Conservation (phyloP, 345 rosid species). For the Anacardium occidentale region DNA sequence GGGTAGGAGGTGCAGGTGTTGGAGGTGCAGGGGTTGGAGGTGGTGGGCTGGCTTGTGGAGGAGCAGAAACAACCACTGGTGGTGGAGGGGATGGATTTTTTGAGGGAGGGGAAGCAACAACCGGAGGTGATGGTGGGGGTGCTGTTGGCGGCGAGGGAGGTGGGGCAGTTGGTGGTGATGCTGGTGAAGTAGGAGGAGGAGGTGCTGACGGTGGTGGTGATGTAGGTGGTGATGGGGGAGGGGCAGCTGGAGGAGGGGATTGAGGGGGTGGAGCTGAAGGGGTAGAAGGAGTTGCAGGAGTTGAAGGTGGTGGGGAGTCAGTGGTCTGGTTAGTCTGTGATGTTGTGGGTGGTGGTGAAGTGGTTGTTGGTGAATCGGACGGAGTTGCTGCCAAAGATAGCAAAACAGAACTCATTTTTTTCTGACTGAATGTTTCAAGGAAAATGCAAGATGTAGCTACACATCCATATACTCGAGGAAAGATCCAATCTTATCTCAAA, state of each 20-base stretch:
- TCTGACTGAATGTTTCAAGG: constrained; percentile 7
- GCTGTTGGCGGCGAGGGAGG: constrained; percentile 41
- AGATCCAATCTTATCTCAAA: constrained; percentile 11
- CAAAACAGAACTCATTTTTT: constrained; percentile 49
- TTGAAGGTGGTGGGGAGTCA: constrained; percentile 38
- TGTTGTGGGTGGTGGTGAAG: constrained; percentile 45
- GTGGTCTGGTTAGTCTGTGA: constrained; percentile 38
- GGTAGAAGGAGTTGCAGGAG: constrained; percentile 31
- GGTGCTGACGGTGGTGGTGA: constrained; percentile 31
- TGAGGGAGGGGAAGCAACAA: constrained; percentile 31
- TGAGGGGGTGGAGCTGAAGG: constrained; percentile 37
- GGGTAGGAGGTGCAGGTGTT: constrained; percentile 43
- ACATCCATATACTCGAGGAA: constrained; percentile 18
- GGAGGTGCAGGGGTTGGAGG: constrained; percentile 40
- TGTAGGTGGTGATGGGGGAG: constrained; percentile 40
- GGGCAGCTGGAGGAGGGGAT: constrained; percentile 49
- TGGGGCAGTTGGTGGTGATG: constrained; percentile 40
- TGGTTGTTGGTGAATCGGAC: constrained; percentile 33
- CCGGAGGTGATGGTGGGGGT: constrained; percentile 39
- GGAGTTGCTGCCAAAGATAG: constrained; percentile 37
- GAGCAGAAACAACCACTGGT: constrained; percentile 38
- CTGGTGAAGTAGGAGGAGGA: too few species aligned
- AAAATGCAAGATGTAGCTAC: constrained; percentile 17
- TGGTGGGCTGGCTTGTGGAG: constrained; percentile 44
- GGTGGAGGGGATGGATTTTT: constrained; percentile 50